Evolutionary conservation across 495 filamentous ascomycete species (phyloP), one percentile per base, ranked within the genome.

Genomic region (Cercophora sp.): DNA sequence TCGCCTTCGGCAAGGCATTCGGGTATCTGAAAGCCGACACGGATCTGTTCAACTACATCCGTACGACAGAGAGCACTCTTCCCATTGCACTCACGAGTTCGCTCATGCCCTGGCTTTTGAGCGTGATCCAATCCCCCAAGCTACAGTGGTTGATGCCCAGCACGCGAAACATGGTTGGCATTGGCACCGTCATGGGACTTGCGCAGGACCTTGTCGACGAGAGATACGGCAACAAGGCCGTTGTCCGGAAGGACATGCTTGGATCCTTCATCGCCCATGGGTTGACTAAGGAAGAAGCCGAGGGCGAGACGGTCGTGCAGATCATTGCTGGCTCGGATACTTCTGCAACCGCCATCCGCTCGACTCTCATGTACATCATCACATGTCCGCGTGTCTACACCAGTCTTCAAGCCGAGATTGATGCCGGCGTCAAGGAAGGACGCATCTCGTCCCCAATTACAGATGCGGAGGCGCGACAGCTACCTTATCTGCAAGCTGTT

Each of bases 341-440:
- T 1, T 37, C 41, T 4, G 57, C 47, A n/a, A 59, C 53, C 3
- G 43, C 48, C 18, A 59, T 59, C 11, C 52, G 57, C 8, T 36
- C 46, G n/a, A 45, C 56, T 8, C 8, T 59, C 8, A 26, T 59
- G 8, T 52, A 46, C 29, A 27, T 59, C 35, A 47, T 56, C 9
- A 52, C 51, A 11, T 56, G 34, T 6, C 57, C 70, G 3, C 52
- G 57, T 0, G 69, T 77, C 2, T 84, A 82, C 52, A 65, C 70
- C 13, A 75, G 69, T 29, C 73, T 86, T 48, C 73, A 80, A 66
- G 66, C 64, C 8, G 84, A 86, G 56, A 78, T 85, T 8, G 40
- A 52, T 8, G 40, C 22, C 1, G 40, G 32, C 18, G 26, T 56
- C 31, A 32, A 40, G 24, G 41, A 31, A 1, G 54, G 54, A 1